A percentile compares a stretch with the other conserved stretches of the same genome.
Conservation (phyloP, 2,329 filamentous ascomycete genomes). For the Pseudogymnoascus sp. region DNA sequence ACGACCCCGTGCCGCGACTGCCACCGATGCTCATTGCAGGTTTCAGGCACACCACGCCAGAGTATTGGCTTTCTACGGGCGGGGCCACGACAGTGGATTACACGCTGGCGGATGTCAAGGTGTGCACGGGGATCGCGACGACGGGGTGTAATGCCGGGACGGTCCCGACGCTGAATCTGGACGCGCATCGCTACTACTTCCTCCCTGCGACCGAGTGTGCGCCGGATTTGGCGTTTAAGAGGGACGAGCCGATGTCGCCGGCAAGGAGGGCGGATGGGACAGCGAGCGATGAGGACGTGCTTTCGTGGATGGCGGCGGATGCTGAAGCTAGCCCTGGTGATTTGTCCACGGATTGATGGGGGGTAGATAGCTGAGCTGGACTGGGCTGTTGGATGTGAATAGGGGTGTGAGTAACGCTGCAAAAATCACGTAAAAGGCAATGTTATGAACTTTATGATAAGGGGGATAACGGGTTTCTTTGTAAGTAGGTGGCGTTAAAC, state of each 20-base stretch:
- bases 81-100: conserved; percentile 31
- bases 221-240: conserved; percentile 9
- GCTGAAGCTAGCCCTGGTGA: background rate
- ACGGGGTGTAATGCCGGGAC: conserved; percentile 45
- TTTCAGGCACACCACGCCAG: conserved; percentile 61
- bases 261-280: background rate
- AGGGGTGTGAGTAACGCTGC: background rate
- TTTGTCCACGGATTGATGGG: background rate
- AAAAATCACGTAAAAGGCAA: background rate
- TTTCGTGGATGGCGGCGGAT: background rate
- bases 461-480: background rate
- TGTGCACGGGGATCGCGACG: conserved; percentile 44
- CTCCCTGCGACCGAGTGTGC: conserved; percentile 36
- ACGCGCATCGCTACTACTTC: conserved; percentile 45
- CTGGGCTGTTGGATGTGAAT: background rate
- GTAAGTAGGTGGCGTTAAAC: background rate
- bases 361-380: background rate
- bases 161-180: conserved; percentile 34
- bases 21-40: conserved; percentile 50
- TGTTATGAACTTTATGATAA: background rate
- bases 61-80: conserved; percentile 53
- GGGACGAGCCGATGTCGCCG: background rate
- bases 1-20: conserved; percentile 61
- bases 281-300: background rate
- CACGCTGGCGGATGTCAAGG: conserved; percentile 33